phyloP scores from a whole-genome alignment of 257 asterid genomes.

The Primulina huaijiensis region DNA sequence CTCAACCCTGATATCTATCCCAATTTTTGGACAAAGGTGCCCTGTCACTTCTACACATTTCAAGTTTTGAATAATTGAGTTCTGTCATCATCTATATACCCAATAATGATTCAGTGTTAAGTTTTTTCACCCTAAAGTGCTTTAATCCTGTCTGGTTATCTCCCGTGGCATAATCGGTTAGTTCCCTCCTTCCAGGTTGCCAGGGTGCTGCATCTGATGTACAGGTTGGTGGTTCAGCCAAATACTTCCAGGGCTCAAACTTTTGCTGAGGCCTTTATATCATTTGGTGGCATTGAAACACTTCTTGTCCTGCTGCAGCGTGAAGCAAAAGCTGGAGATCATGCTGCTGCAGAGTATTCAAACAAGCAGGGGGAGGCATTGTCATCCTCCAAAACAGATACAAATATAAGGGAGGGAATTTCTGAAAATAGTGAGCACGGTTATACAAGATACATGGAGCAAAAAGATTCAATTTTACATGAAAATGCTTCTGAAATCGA shows the following conservation, averaged over 20 bases:
- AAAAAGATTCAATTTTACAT: constrained; percentile 40
- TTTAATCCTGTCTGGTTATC: constrained; percentile 16
- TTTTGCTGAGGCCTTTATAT: constrained; percentile 87
- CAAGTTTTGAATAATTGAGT: background rate
- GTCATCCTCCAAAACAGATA: constrained; percentile 40
- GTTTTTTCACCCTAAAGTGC: background rate
- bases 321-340: constrained; percentile 87
- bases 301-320: constrained; percentile 95
- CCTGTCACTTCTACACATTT: background rate
- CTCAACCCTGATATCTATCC: background rate
- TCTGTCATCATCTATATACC: background rate
- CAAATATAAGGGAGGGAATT: constrained; percentile 33
- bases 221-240: constrained; percentile 94
- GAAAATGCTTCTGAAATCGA: constrained; percentile 43
- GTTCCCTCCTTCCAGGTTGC: constrained; percentile 72
- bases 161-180: constrained; percentile 25
- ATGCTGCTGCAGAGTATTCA: constrained; percentile 46
- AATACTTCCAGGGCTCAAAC: constrained; percentile 78
- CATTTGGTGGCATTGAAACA: constrained; percentile 94
- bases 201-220: constrained; percentile 84
- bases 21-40: background rate
- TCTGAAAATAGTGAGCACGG: constrained; percentile 32
- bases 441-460: constrained; percentile 40
- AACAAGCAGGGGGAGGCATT: constrained; percentile 36
- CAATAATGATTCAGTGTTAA: background rate